phyloP scores from a whole-genome alignment of 2,329 filamentous ascomycete genomes.

The Rhynchosporium graminicola region DNA sequence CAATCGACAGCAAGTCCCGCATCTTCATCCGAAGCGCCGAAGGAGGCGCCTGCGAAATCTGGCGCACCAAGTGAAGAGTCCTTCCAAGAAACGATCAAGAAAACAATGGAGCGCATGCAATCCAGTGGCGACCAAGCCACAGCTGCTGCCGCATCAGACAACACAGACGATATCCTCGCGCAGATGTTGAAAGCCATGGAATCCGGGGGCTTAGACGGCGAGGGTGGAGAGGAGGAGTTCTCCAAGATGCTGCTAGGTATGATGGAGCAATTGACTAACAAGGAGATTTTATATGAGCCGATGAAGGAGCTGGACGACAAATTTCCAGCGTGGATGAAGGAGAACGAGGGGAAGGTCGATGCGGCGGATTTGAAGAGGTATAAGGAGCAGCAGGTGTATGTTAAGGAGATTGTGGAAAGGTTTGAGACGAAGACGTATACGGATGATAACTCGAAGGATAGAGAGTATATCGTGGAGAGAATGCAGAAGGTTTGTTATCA shows the following conservation, averaged over 20 bases:
- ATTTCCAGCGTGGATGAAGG: slow-evolving; percentile 84
- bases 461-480: slow-evolving; percentile 91
- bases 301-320: slow-evolving; percentile 97
- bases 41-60: slow-evolving; percentile 16
- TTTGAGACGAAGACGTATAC: slow-evolving; percentile 83
- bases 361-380: slow-evolving; percentile 78
- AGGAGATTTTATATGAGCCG: slow-evolving; percentile 96
- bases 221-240: slow-evolving; percentile 76
- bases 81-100: slow-evolving; percentile 90
- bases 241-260: slow-evolving; percentile 94
- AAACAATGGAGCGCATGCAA: slow-evolving; percentile 96
- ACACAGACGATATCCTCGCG: slow-evolving; percentile 79
- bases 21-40: slow-evolving; percentile 10
- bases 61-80: slow-evolving; percentile 53
- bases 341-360: slow-evolving; percentile 67
- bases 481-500: slow-evolving; percentile 83
- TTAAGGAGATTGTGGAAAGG: slow-evolving; percentile 82
- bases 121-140: slow-evolving; percentile 83
- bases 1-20: slow-evolving; percentile 20
- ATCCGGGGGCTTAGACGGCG: slow-evolving; percentile 58
- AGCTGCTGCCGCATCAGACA: slow-evolving; percentile 68
- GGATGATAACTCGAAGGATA: slow-evolving; percentile 77
- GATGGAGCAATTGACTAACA: slow-evolving; percentile 99
- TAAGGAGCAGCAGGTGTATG: slow-evolving; percentile 75
- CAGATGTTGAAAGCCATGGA: slow-evolving; percentile 91